Evolutionary conservation across 192 early-diverging fungal species (phyloP).

Genomic region (Linnemannia hyalina): DNA sequence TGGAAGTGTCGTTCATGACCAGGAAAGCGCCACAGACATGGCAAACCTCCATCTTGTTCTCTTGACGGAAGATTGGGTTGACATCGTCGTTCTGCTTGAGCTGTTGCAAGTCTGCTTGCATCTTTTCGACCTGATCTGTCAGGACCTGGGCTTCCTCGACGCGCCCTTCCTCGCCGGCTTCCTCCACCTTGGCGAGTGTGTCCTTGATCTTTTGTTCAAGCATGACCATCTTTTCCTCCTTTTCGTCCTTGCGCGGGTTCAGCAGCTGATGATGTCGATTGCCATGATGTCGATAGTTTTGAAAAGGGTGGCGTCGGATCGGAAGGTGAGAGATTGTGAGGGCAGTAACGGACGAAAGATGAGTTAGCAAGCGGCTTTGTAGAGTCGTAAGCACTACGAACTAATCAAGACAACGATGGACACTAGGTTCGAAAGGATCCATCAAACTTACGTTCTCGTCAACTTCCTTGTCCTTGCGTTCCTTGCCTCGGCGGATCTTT

Average conservation of each 20-base stretch:
- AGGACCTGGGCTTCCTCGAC: slow-evolving; percentile 80
- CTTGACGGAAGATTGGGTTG: slow-evolving; percentile 77
- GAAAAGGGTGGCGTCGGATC: neutral
- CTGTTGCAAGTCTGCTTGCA: slow-evolving; percentile 70
- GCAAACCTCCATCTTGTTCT: slow-evolving; percentile 84
- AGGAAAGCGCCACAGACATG: slow-evolving; percentile 88
- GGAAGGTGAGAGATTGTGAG: neutral
- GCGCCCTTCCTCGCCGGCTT: slow-evolving; percentile 79
- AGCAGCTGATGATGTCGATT: slow-evolving; percentile 52
- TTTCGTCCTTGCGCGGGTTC: slow-evolving; percentile 79
- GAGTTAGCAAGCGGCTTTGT: neutral
- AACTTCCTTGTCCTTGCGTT: slow-evolving; percentile 73
- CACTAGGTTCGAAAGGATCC: neutral
- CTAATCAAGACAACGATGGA: neutral
- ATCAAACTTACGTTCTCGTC: slow-evolving; percentile 66
- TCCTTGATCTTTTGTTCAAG: slow-evolving; percentile 85
- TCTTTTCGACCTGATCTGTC: slow-evolving; percentile 73
- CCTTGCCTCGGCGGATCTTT: slow-evolving; percentile 77
- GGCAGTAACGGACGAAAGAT: neutral
- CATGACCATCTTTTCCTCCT: slow-evolving; percentile 84
- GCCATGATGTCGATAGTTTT: no score
- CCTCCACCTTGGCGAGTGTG: slow-evolving; percentile 73
- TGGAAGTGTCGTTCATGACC: slow-evolving; percentile 86
- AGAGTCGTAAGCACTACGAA: neutral
- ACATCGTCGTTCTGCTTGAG: slow-evolving; percentile 62